Evolutionary conservation across 2,329 filamentous ascomycete genomes (phyloP), one percentile per base, ranked within the genome.

Genomic region (Beauveria australis): DNA sequence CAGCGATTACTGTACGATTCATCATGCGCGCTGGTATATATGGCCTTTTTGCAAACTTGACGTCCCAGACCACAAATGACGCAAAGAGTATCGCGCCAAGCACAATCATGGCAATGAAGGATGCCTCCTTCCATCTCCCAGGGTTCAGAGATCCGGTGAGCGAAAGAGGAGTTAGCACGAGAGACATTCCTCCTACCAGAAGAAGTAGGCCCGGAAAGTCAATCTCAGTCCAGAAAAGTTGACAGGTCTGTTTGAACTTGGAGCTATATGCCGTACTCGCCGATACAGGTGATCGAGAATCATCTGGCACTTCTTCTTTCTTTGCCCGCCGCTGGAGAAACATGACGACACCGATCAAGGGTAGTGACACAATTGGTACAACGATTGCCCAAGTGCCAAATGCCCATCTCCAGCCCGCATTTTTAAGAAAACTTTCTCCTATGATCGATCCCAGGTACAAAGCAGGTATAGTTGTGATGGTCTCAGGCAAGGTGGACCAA

Each of bases 401-500:
- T 3, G 73, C 74, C 74, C 75, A 77, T 33, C 75, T 70, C 75
- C 75, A 77, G 1, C 70, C 71, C 0, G 73, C 70, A 59, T 74
- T 65, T 2, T 68, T 65, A 1, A 77, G 67, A 14, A 77, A 66
- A 8, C 66, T 67, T 8, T 75, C 69, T 14, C 68, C 72, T 1
- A 76, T 66, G 10, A 72, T 66, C 5, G 67, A 67, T 1, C 70
- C 72, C 0, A 72, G 66, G 6, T 73, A 70, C 0, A 73, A 65
- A 0, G 70, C 71, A 0, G 71, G 69, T 19, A 73, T 71, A 0
- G 70, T 65, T 12, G 69, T 68, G 63, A 73, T 62, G 8, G 70
- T 68, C 66, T 84, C 84, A 1, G 85, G 84, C 2, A 85, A 79
- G 37, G 81, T 78, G 4, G 82, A 81, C 65, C 86, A 77, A 49